These are phyloP conservation scores for Skeletonema tropicum DNA, from an alignment of 108 stramenopile genomes.

Conservation along the genomic window DNA sequence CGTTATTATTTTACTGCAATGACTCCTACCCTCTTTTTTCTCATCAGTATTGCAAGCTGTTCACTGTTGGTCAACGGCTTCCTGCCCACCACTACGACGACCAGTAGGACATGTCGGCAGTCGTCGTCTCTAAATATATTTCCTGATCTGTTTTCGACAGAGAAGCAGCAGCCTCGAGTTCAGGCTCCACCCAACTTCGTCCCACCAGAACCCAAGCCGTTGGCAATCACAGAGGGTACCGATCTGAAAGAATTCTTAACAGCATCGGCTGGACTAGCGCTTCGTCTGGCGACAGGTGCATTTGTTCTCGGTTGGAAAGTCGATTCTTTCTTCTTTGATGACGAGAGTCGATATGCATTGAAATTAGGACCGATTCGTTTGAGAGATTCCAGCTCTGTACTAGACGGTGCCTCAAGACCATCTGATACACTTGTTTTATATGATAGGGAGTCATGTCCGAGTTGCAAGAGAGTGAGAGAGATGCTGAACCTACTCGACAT, in stretches of 20 bases:
- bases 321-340: slow-evolving; percentile 40
- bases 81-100: not conserved
- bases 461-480: slow-evolving; percentile 89
- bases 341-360: slow-evolving; percentile 58
- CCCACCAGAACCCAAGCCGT: slow-evolving; percentile 65
- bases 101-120: not conserved
- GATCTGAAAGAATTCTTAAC: slow-evolving; percentile 48
- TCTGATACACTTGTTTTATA: slow-evolving; percentile 81
- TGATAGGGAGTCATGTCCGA: slow-evolving; percentile 88
- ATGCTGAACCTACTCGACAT: slow-evolving; percentile 83
- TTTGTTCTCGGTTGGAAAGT: slow-evolving; percentile 82
- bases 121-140: not conserved
- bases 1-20: not conserved
- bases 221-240: slow-evolving; percentile 45
- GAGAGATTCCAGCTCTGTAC: slow-evolving; percentile 71
- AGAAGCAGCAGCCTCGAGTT: slow-evolving; percentile 53
- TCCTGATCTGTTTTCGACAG: slow-evolving; percentile 1
- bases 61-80: not conserved
- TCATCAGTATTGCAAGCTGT: not conserved
- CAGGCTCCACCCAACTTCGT: slow-evolving; percentile 57
- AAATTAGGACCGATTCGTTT: slow-evolving; percentile 63
- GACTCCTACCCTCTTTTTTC: not conserved
- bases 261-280: slow-evolving; percentile 53
- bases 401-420: slow-evolving; percentile 55
- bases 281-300: slow-evolving; percentile 67